Base-by-base conservation (phyloP, 2,329 filamentous ascomycete genomes). In the Sclerotinia spermophila region DNA sequence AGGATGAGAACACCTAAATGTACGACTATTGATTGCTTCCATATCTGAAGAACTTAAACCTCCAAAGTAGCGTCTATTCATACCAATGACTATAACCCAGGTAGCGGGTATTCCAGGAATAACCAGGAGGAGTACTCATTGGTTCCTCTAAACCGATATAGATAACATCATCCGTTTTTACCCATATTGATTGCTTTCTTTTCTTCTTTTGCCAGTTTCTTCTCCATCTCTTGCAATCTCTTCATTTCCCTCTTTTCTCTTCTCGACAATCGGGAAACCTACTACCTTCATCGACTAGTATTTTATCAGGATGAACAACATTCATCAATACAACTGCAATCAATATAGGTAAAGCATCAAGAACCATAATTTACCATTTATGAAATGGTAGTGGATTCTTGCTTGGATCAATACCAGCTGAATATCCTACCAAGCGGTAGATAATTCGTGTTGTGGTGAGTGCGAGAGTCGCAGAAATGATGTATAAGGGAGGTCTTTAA, bases 341-440 rank as follows among this genome's bases (percentile, higher is more conserved):
- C 53, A 85, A 79, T 84, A 90, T 89, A 1, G 87, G 86, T 1
- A 85, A 77, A 0, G 85, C 85, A 76, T 90, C 87, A 68, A 82
- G 83, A 1, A 77, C 77, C 69, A 85, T 85, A 38, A 84, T 82
- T 76, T 86, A 90, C 5, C 76, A 81, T 74, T 89, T 86, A 72
- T 86, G 81, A 56, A 78, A 82, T 0, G 84, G 82, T 30, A 61
- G 51, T 40, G 33, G 86, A 79, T 0, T 80, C 48, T 85, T 86
- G n/a, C 78, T 73, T 8, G 76, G 74, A 51, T 73, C 70, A 30
- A 84, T 75, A 17, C 85, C 85, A 5, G 81, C 79, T 0, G 82
- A 81, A 75, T 86, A 90, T 77, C 90, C 87, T 67, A 82, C 78
- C 2, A 91, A 81, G 42, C 87, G 86, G 79, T 85, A 91, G 73